These are phyloP conservation scores for Boletus coccyginus DNA, from an alignment of 768 basidiomycete species.

Conservation along the genomic window DNA sequence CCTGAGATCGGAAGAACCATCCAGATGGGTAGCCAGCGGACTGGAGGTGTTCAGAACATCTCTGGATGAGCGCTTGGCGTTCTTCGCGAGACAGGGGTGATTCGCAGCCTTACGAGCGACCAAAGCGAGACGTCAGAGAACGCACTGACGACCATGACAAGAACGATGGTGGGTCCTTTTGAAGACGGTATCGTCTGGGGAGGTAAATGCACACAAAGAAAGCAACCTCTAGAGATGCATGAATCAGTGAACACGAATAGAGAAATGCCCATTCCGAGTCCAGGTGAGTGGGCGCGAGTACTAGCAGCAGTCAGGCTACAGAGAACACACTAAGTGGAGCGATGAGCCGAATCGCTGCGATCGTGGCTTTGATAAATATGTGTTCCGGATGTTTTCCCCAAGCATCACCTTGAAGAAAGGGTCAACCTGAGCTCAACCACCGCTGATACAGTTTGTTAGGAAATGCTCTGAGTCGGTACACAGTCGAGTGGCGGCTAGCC, in stretches of 20 bases:
- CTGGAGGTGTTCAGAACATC: constrained; percentile 35
- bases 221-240: constrained; percentile 41
- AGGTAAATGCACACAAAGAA: constrained; percentile 53
- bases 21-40: constrained; percentile 37
- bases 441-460: neutral
- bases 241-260: constrained; percentile 21
- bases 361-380: constrained; percentile 47
- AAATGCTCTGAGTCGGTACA: neutral
- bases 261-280: neutral
- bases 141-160: neutral
- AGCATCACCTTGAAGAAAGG: constrained; percentile 36
- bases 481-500: neutral
- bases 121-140: neutral
- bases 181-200: constrained; percentile 44
- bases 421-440: neutral
- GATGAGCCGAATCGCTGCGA: constrained; percentile 45
- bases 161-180: constrained; percentile 35
- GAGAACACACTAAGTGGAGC: constrained; percentile 48
- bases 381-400: constrained; percentile 50
- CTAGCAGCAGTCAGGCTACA: constrained; percentile 24
- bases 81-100: constrained; percentile 39
- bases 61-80: constrained; percentile 47
- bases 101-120: constrained; percentile 30
- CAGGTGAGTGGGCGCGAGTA: neutral
- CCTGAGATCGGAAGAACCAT: constrained; percentile 48